Evolutionary conservation across 1,139 yeast species (phyloP), one percentile per base, ranked within the genome.

Genomic region (Meyerozyma guilliermondii): DNA sequence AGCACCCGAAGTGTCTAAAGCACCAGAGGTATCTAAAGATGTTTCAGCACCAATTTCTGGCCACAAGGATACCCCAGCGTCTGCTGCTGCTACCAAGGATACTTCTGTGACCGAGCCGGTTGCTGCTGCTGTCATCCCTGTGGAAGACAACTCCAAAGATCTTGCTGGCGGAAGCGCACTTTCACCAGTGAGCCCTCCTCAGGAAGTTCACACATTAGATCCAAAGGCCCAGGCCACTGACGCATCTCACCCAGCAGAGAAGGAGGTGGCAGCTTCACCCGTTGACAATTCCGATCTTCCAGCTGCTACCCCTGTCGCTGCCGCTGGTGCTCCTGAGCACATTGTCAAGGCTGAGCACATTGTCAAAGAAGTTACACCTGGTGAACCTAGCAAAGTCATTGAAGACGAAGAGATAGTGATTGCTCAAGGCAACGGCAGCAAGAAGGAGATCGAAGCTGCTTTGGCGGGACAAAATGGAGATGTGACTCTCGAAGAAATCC

Each of bases 401-500:
- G 54, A 47, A 16, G 53, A 55, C 14, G 66, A 54, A 46, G 74
- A 68, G 51, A 68, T 71, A 43, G 60, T 71, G 42, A 60, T 70
- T 41, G 74, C 76, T 18, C 65, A 66, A 47, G 76, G 75, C 31
- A 54, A 52, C 9, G 53, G 61, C 28, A 29, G 17, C 33, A 46
- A 49, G 33, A 47, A 58, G 33, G 66, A 64, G 37, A 56, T 68
- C 40, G 67, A 63, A 43, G 65, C 66, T 38, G 71, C 68, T 41
- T 60, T 71, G 43, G 63, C 58, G 39, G 71, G 71, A 38, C 59
- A 59, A 41, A 71, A 65, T 50, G 68, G 69, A 13, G 69, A 63
- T 42, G 72, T 68, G 14, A 62, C 66, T 27, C 60, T 71, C 35
- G 76, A 71, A 55, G 75, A 71, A 55, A 66, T 70, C 50, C 56